phyloP scores from a whole-genome alignment of 208 protist genomes.

The Trypanosoma cruzi region DNA sequence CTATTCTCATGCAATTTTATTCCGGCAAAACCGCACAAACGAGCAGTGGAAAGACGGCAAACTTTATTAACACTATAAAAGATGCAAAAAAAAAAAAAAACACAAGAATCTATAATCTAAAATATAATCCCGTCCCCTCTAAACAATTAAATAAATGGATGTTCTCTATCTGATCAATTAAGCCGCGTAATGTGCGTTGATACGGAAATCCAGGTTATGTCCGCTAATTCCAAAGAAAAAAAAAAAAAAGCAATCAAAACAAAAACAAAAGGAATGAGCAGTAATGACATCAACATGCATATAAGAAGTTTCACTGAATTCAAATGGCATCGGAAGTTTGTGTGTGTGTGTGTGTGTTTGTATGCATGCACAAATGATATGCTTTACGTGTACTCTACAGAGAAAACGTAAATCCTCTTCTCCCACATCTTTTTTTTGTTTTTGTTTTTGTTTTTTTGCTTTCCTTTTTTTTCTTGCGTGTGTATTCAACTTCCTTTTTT shows the following conservation, averaged over 20 bases:
- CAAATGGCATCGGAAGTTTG: background rate
- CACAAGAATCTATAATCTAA: too few species aligned
- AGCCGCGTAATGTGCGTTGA: too few species aligned
- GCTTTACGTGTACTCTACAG: background rate
- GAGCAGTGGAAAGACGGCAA: background rate
- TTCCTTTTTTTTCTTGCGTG: too few species aligned
- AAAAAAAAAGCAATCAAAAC: conserved; percentile 7
- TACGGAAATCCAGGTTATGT: too few species aligned
- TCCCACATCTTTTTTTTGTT: background rate
- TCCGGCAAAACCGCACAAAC: too few species aligned
- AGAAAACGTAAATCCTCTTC: background rate
- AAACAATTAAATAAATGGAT: too few species aligned
- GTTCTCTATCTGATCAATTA: too few species aligned
- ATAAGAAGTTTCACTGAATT: background rate
- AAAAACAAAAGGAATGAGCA: too few species aligned
- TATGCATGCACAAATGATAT: too few species aligned
- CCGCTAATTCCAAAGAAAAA: background rate
- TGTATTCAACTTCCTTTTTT: conserved; percentile 4
- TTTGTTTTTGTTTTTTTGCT: conserved; percentile 1
- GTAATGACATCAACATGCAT: background rate
- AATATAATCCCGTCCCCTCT: too few species aligned
- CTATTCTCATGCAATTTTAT: background rate
- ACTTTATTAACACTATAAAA: background rate
- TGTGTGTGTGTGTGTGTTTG: background rate
- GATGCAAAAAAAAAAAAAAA: background rate